These are phyloP conservation scores for Hysterangium stoloniferum DNA, from an alignment of 768 basidiomycete species.

Conservation along the genomic window DNA sequence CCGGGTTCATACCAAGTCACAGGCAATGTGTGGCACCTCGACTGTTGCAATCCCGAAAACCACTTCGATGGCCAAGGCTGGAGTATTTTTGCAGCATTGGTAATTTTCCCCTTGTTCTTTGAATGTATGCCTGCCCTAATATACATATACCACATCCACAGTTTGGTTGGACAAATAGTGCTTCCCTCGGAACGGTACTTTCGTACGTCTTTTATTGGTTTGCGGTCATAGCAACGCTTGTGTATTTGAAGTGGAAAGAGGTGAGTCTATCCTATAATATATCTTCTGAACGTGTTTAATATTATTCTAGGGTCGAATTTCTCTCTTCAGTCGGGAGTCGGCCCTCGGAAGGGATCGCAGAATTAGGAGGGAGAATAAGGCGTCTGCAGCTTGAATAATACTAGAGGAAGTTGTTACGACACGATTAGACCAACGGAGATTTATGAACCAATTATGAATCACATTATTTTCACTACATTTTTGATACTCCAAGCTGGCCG, in stretches of 20 bases:
- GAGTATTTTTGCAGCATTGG: constrained; percentile 76
- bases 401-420: too few relatives aligned
- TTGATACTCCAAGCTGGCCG: too few relatives aligned
- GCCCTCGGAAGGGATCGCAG: constrained; percentile 24
- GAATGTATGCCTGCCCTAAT: too few relatives aligned
- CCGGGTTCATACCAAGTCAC: constrained; percentile 79
- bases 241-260: constrained; percentile 54
- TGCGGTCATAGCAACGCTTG: constrained; percentile 58
- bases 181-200: constrained; percentile 66
- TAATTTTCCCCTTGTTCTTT: constrained; percentile 19
- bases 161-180: constrained; percentile 85
- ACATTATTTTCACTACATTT: too few relatives aligned
- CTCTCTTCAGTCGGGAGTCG: constrained; percentile 48
- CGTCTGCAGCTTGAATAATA: background rate
- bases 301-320: constrained; percentile 50
- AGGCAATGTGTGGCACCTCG: constrained; percentile 82
- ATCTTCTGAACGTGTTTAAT: background rate
- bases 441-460: too few relatives aligned
- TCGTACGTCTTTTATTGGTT: constrained; percentile 92
- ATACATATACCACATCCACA: too few relatives aligned
- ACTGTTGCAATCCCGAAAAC: constrained; percentile 68
- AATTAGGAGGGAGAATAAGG: background rate
- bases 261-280: constrained; percentile 12
- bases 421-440: too few relatives aligned
- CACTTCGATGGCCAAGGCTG: constrained; percentile 49